Conservation (phyloP, 192 early-diverging fungal species). For the Rhizoclosmatium globosum region DNA sequence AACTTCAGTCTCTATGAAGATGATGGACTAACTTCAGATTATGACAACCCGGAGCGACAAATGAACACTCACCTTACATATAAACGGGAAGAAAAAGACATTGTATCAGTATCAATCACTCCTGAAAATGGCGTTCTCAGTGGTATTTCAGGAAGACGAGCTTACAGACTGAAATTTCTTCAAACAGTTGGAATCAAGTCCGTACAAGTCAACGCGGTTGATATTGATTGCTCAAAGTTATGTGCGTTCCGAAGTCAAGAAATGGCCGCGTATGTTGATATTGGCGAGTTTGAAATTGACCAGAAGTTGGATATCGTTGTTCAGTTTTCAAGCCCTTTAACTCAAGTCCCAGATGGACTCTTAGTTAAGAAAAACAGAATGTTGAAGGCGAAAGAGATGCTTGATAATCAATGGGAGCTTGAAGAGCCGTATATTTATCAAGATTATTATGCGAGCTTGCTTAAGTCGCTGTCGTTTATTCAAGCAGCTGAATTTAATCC, state of each 20-base stretch:
- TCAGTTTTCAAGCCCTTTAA: not conserved
- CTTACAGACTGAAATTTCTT: not conserved
- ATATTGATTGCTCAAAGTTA: not conserved
- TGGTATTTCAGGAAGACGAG: not conserved
- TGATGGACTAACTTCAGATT: constrained; percentile 10
- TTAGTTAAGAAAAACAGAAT: not conserved
- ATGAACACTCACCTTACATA: not conserved
- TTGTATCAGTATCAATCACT: not conserved
- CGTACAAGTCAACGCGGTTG: not conserved
- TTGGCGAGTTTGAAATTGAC: not conserved
- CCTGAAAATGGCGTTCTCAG: not conserved
- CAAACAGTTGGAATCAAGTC: not conserved
- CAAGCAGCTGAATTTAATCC: not conserved
- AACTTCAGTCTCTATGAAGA: constrained; percentile 6
- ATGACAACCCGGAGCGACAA: not conserved
- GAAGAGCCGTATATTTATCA: constrained; percentile 1
- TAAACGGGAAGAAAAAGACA: too few species aligned
- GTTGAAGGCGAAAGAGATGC: constrained; percentile 18
- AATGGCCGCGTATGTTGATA: not conserved
- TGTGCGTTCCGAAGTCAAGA: not conserved
- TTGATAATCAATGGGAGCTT: constrained; percentile 2
- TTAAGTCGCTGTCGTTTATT: not conserved
- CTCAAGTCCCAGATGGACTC: not conserved
- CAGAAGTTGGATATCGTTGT: not conserved
- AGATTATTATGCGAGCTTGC: not conserved